These are phyloP conservation scores for Candida lessepsii DNA, from an alignment of 805 yeast genomes.

Conservation along the genomic window DNA sequence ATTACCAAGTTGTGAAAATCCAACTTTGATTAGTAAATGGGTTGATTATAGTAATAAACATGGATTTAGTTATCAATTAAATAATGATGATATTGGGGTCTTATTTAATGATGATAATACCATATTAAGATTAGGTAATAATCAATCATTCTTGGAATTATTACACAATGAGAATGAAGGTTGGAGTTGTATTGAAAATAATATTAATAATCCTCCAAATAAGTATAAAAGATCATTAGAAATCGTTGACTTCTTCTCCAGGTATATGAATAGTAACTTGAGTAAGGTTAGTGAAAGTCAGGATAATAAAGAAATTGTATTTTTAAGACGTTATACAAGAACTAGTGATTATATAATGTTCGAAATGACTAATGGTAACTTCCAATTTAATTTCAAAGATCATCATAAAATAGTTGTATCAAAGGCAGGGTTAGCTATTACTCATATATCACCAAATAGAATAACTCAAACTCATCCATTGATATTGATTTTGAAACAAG, in stretches of 20 bases:
- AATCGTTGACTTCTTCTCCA: conserved; percentile 83
- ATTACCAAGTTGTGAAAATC: conserved; percentile 50
- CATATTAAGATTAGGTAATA: conserved; percentile 66
- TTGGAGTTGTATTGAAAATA: conserved; percentile 47
- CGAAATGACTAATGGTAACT: conserved; percentile 86
- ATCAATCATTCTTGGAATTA: conserved; percentile 65
- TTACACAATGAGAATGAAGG: conserved; percentile 43
- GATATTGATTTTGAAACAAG: conserved; percentile 41
- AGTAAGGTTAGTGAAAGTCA: conserved; percentile 73
- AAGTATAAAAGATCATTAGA: conserved; percentile 70
- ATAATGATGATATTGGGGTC: conserved; percentile 88
- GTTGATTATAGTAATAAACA: conserved; percentile 95
- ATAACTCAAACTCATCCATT: conserved; percentile 66
- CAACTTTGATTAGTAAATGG: conserved; percentile 87
- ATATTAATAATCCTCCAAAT: conserved; percentile 42
- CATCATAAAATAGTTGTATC: conserved; percentile 86
- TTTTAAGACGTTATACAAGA: conserved; percentile 80
- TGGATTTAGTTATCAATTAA: conserved; percentile 90
- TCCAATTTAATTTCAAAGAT: conserved; percentile 93
- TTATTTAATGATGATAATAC: conserved; percentile 83
- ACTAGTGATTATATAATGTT: conserved; percentile 83
- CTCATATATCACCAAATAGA: conserved; percentile 78
- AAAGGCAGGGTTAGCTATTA: conserved; percentile 69
- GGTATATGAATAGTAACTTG: conserved; percentile 87
- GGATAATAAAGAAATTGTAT: conserved; percentile 64